Conservation (phyloP, 140 eudicot species). For the Anethum foeniculum region DNA sequence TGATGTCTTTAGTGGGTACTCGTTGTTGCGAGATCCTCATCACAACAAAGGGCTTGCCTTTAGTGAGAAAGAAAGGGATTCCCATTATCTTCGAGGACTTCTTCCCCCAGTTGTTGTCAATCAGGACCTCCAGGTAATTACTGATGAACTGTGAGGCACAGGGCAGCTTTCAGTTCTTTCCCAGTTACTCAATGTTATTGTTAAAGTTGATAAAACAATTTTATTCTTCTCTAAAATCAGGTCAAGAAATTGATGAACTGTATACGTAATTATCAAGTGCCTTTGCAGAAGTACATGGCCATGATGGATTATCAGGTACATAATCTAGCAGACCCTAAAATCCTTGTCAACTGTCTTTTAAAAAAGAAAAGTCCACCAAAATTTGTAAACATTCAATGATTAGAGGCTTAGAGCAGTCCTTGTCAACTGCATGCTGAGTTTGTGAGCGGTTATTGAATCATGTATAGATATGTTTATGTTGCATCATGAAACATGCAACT, state of each 20-base stretch:
- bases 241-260: constrained; percentile 13
- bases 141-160: neutral
- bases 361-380: neutral
- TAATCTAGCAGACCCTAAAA: neutral
- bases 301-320: constrained; percentile 13
- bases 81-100: constrained; percentile 80
- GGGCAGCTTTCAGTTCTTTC: neutral
- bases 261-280: constrained; percentile 11
- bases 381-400: neutral
- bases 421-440: neutral
- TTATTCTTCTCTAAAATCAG: neutral
- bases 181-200: neutral
- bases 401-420: neutral
- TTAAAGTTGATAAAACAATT: neutral
- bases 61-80: constrained; percentile 71
- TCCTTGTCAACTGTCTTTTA: neutral
- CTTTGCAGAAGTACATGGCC: constrained; percentile 14
- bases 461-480: neutral
- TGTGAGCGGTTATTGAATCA: neutral
- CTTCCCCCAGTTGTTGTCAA: constrained; percentile 73
- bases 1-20: neutral
- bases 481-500: neutral
- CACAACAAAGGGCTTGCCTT: constrained; percentile 82
- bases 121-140: constrained; percentile 57
- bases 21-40: constrained; percentile 4